Base-by-base conservation (phyloP, 208 protist genomes). In the Crithidia bombi region DNA sequence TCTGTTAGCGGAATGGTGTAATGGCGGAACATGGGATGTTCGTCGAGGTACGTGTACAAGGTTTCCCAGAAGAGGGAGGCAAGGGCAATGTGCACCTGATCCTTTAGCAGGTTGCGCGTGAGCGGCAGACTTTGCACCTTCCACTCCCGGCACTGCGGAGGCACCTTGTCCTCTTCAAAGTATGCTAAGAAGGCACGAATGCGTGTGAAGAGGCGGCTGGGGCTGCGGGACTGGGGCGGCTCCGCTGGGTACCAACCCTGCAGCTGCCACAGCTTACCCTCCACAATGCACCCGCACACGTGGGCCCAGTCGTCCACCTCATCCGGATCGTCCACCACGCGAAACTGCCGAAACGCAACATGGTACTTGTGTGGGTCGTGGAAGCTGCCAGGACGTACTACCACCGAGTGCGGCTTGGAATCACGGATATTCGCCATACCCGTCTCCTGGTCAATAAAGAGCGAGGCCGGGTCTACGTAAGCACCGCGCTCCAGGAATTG, bases 91-190 rank as follows among this genome's bases (percentile, higher is more conserved):
- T 94, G 89, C 57, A 85, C 68, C 57, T 96, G 87, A n/a, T 86
- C 57, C 73, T 91, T 91, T 33, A 93, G 71, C 50, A 76, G 58
- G 62, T 88, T 85, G 15, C 89, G 86, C 15, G 82, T 94, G 52
- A 96, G 68, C 25, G 80, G 25, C 49, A 96, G 79, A 56, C 87
- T 87, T 57, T 84, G 72, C 41, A 96, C 89, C 47, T 82, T 81
- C 89, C 91, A 96, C 65, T 96, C 75, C 36, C 84, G 80, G 46
- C 83, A 68, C 62, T 85, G 86, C 35, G 68, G 65, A 0, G 91
- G 91, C 21, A 94, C 71, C 65, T 87, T 91, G 49, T 96, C 91
- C 64, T 96, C 91, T 65, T 93, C 91, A 75, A 96, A 91, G 70
- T 94, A 96, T 3, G 89, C 85, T 64, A 96, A 66, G 62, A 93